These are phyloP conservation scores for Casuarina cunninghamiana DNA, from an alignment of 306 rosid species.

Conservation along the genomic window DNA sequence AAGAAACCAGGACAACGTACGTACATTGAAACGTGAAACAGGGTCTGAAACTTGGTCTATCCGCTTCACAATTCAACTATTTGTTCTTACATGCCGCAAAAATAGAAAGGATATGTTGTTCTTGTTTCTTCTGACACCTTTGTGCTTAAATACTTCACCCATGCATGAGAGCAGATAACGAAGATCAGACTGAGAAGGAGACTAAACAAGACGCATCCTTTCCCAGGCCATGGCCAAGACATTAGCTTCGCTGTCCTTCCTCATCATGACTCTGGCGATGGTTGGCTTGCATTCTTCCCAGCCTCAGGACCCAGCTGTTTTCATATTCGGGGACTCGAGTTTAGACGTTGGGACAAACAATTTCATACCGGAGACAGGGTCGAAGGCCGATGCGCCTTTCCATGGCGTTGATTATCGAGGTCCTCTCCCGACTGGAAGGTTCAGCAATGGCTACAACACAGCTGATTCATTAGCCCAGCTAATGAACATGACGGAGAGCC, in stretches of 20 bases:
- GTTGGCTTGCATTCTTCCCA: not conserved
- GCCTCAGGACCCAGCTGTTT: conserved; percentile 6
- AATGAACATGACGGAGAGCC: too few species aligned
- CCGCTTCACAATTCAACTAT: not conserved
- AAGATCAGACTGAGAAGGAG: not conserved
- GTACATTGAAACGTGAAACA: not conserved
- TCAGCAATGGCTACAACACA: conserved; percentile 29
- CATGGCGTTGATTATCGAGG: conserved; percentile 30
- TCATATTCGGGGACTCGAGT: conserved; percentile 32
- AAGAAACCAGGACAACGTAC: too few species aligned
- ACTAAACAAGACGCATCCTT: not conserved
- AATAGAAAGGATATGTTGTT: too few species aligned
- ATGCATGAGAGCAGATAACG: not conserved
- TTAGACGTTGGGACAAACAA: conserved; percentile 28
- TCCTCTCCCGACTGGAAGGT: conserved; percentile 22
- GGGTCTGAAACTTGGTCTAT: not conserved
- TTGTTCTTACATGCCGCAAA: not conserved
- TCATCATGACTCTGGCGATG: not conserved
- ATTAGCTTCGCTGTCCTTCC: not conserved
- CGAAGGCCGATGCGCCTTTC: conserved; percentile 10
- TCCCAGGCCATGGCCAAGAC: not conserved
- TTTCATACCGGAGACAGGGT: not conserved
- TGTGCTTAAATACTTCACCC: not conserved
- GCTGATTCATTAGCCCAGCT: conserved; percentile 15
- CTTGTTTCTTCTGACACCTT: not conserved